Evolutionary conservation across 1,284 basidiomycete species (phyloP).

Genomic region (Malassezia dermatis): DNA sequence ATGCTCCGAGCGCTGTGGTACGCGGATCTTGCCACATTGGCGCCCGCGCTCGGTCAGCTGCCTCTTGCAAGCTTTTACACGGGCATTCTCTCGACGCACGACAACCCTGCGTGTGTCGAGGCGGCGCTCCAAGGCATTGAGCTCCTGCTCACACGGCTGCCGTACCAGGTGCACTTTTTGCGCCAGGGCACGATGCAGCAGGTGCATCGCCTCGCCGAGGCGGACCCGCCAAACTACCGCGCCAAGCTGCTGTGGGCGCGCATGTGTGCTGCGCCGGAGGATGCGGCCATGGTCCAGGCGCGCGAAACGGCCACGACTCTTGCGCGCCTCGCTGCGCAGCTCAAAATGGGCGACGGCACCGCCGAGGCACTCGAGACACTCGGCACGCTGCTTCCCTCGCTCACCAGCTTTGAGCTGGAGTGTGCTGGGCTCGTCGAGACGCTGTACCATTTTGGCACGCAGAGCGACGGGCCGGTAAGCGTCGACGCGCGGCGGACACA

Average conservation of each 20-base stretch:
- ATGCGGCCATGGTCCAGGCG: not conserved
- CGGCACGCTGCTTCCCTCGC: slow-evolving; percentile 67
- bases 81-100: slow-evolving; percentile 36
- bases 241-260: slow-evolving; percentile 39
- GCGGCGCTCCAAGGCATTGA: slow-evolving; percentile 46
- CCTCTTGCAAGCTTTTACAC: slow-evolving; percentile 42
- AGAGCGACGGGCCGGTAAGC: slow-evolving; percentile 26
- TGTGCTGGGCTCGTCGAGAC: slow-evolving; percentile 86
- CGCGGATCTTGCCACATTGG: slow-evolving; percentile 31
- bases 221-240: slow-evolving; percentile 21
- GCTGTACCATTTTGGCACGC: slow-evolving; percentile 69
- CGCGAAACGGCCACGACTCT: not conserved
- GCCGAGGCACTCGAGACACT: slow-evolving; percentile 59
- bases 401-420: slow-evolving; percentile 75
- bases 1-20: slow-evolving; percentile 43
- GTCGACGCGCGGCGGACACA: not conserved
- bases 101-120: slow-evolving; percentile 27
- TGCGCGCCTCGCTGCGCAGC: slow-evolving; percentile 51
- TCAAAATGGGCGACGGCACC: not conserved
- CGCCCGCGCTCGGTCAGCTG: slow-evolving; percentile 30
- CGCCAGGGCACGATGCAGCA: slow-evolving; percentile 45
- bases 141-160: slow-evolving; percentile 34
- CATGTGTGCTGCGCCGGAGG: slow-evolving; percentile 21
- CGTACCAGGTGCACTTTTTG: slow-evolving; percentile 33
- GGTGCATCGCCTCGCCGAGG: slow-evolving; percentile 37